Conservation (phyloP, 2,329 filamentous ascomycete genomes). For the Colletotrichum spinosum region DNA sequence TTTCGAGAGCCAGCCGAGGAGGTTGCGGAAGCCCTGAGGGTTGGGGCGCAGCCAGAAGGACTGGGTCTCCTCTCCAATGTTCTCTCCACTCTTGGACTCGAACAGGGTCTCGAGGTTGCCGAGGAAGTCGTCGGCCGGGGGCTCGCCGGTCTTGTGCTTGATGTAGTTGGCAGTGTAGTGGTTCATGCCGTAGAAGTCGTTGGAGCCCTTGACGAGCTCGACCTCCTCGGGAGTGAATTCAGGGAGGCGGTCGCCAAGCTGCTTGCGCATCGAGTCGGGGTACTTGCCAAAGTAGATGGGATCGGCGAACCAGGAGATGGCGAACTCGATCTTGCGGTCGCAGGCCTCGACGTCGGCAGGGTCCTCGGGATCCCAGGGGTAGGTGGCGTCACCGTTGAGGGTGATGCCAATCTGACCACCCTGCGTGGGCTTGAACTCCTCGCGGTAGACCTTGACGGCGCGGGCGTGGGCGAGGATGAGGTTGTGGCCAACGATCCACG, state of each 20-base stretch:
- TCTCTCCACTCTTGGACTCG: conserved; percentile 77
- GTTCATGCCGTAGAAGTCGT: conserved; percentile 96
- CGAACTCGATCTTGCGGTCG: conserved; percentile 86
- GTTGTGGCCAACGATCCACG: conserved; percentile 86
- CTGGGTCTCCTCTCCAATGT: conserved; percentile 85
- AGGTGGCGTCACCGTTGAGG: conserved; percentile 85
- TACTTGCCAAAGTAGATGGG: conserved; percentile 88
- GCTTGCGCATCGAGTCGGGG: conserved; percentile 83
- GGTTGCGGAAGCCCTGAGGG: conserved; percentile 79
- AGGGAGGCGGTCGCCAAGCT: conserved; percentile 83
- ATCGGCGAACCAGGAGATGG: conserved; percentile 90
- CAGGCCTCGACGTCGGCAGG: conserved; percentile 80
- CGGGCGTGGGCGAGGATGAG: conserved; percentile 82
- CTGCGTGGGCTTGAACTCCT: conserved; percentile 80
- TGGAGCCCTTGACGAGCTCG: conserved; percentile 83
- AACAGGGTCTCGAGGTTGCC: conserved; percentile 82
- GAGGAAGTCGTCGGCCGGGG: conserved; percentile 74
- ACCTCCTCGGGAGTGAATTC: conserved; percentile 78
- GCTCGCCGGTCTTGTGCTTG: conserved; percentile 73
- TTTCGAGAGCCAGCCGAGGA: conserved; percentile 81
- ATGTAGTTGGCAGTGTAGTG: conserved; percentile 93
- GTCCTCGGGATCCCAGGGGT: conserved; percentile 85
- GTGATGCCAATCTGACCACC: conserved; percentile 88
- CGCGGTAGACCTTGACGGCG: conserved; percentile 84
- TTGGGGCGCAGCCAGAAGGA: conserved; percentile 84